Conservation (phyloP, 371 early-diverging fungal genomes). For the Circinella umbellata region DNA sequence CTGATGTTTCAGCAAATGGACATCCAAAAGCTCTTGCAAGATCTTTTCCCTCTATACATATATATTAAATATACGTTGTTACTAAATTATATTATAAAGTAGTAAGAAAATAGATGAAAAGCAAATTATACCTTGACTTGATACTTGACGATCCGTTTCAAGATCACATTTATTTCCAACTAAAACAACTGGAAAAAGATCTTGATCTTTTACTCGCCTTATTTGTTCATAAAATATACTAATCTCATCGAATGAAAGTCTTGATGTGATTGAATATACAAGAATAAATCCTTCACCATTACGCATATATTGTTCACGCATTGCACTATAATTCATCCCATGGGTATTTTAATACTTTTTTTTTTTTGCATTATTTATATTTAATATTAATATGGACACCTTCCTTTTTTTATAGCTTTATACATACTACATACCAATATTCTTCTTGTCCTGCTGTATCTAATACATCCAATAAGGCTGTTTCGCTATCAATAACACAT, state of each 20-base stretch:
- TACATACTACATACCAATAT: conserved; percentile 56
- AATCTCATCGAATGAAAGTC: conserved; percentile 73
- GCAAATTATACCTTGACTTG: conserved; percentile 30
- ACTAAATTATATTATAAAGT: too few species aligned
- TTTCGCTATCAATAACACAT: conserved; percentile 71
- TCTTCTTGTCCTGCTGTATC: conserved; percentile 91
- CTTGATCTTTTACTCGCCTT: conserved; percentile 75
- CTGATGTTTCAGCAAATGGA: conserved; percentile 91
- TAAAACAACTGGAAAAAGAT: conserved; percentile 79
- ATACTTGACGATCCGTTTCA: conserved; percentile 79
- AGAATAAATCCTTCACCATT: conserved; percentile 60
- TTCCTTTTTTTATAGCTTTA: too few species aligned
- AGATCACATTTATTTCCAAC: conserved; percentile 93
- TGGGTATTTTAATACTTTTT: too few species aligned
- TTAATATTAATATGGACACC: too few species aligned
- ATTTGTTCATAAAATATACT: conserved; percentile 66
- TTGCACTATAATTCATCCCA: conserved; percentile 50
- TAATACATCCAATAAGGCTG: conserved; percentile 75
- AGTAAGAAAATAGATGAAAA: too few species aligned
- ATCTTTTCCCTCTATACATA: conserved; percentile 72
- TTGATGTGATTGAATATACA: conserved; percentile 67
- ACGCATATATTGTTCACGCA: conserved; percentile 85
- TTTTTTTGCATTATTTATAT: too few species aligned
- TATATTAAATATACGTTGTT: too few species aligned
- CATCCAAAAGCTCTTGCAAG: conserved; percentile 78